Evolutionary conservation across 2,329 filamentous ascomycete species (phyloP).

Genomic region (Colletotrichum tabaci): DNA sequence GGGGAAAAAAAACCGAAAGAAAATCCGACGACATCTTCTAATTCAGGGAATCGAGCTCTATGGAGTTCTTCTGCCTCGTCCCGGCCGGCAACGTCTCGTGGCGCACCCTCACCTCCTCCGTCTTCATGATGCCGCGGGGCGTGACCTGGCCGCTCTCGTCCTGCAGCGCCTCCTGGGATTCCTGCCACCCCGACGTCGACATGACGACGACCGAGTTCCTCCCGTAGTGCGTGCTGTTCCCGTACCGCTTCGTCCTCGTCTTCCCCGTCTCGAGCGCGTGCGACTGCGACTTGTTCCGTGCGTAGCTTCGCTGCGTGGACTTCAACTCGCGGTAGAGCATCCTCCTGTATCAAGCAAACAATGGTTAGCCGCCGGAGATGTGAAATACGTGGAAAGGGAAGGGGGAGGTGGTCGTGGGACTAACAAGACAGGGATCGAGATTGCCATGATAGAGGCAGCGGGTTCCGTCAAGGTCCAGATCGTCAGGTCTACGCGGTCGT

Average conservation of each 20-base stretch:
- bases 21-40: neutral
- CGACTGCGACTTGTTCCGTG: constrained; percentile 44
- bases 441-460: constrained; percentile 54
- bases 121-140: constrained; percentile 49
- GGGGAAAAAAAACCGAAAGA: neutral
- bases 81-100: constrained; percentile 40
- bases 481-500: constrained; percentile 53
- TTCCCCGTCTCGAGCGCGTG: constrained; percentile 31
- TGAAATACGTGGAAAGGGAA: neutral
- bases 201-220: constrained; percentile 52
- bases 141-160: constrained; percentile 40
- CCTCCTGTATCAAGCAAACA: constrained; percentile 44
- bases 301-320: constrained; percentile 49
- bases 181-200: constrained; percentile 51
- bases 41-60: constrained; percentile 39
- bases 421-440: constrained; percentile 53
- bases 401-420: constrained; percentile 13
- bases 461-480: constrained; percentile 55
- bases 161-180: constrained; percentile 52
- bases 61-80: constrained; percentile 34
- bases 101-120: constrained; percentile 49
- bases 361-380: neutral
- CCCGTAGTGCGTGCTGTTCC: constrained; percentile 46
- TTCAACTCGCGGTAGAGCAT: constrained; percentile 54
- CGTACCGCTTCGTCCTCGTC: constrained; percentile 43